Base-by-base conservation (phyloP, 306 rosid genomes). In the Cicer judaicum region DNA sequence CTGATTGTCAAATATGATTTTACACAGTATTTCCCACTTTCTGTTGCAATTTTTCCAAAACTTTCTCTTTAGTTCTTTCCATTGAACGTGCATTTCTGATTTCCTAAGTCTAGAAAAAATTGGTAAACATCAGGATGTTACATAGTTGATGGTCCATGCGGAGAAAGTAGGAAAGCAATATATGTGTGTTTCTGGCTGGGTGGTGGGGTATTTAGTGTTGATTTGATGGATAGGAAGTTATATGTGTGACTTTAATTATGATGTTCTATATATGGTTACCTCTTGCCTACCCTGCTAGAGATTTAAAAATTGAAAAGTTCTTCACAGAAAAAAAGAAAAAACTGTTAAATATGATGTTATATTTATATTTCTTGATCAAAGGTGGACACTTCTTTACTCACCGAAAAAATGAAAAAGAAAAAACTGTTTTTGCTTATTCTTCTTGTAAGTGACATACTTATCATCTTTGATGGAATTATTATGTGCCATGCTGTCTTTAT, bases 71-170 rank as follows among this genome's bases (percentile, higher is more conserved):
- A 29, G 10, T 13, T 60, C 16, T 15, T 11, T 60, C 12, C 18
- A 6, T 29, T 60, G 43, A 60, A 34, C n/a, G 9, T 59, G 43
- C 8, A 8, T 60, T 59, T 11, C 16, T 12, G 64, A 59, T 10
- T 34, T 59, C 41, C 16, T 19, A 11, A 56, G 21, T 56, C 18
- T 56, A 56, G 36, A 56, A 29, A 5, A 59, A 60, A 11, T 7
- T 7, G 15, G 64, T 13, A 56, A 78, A 43, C 47, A 50, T 41
- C 11, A 29, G 29, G 34, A 34, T 15, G 41, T 24, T 47, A 53
- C 6, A 10, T 70, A 61, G 24, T 70, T 71, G 42, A 40, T 42
- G 61, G 42, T 63, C 57, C 73, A 50, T 70, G n/a, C 60, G 10
- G 64, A 71, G 46, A 24, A 63, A 29, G 44, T 16, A 10, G 6